A percentile compares a stretch with the other conserved stretches of the same genome.
phyloP scores from a whole-genome alignment of 805 yeast genomes.

The Cyberlindnera sargentensis region DNA sequence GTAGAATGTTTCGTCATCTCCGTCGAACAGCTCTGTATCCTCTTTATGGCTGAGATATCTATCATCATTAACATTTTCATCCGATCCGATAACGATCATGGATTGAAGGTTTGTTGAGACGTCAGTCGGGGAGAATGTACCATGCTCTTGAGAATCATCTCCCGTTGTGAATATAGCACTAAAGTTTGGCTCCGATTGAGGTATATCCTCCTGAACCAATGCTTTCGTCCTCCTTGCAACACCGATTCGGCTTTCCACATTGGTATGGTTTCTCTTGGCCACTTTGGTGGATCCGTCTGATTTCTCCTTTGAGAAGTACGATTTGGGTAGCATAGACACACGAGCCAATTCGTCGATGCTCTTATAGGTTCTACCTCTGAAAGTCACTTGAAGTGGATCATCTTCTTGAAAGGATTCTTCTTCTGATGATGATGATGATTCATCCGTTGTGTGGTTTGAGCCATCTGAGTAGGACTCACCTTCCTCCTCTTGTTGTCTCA shows the following conservation, averaged over 20 bases:
- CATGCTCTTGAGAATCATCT: constrained; percentile 5
- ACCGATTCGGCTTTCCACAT: constrained; percentile 12
- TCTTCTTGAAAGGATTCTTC: constrained; percentile 1
- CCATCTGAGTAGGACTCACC: constrained; percentile 14
- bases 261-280: constrained; percentile 1
- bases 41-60: neutral
- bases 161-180: constrained; percentile 7
- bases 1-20: neutral
- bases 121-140: no score
- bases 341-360: constrained; percentile 15
- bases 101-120: no score
- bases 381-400: neutral
- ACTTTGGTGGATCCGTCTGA: neutral
- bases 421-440: constrained; percentile 4
- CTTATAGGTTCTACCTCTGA: constrained; percentile 18
- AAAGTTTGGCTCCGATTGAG: neutral
- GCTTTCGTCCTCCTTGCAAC: constrained; percentile 17
- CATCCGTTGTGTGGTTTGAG: constrained; percentile 12
- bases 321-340: constrained; percentile 18
- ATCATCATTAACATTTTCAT: no score
- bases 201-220: neutral
- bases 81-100: no score
- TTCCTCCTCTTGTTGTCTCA: constrained; percentile 3
- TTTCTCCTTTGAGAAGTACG: constrained; percentile 14
- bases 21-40: neutral